A percentile compares a stretch with the other conserved stretches of the same genome.
These are phyloP conservation scores for Ammopiptanthus mongolicus DNA, from an alignment of 306 rosid genomes.

Conservation along the genomic window DNA sequence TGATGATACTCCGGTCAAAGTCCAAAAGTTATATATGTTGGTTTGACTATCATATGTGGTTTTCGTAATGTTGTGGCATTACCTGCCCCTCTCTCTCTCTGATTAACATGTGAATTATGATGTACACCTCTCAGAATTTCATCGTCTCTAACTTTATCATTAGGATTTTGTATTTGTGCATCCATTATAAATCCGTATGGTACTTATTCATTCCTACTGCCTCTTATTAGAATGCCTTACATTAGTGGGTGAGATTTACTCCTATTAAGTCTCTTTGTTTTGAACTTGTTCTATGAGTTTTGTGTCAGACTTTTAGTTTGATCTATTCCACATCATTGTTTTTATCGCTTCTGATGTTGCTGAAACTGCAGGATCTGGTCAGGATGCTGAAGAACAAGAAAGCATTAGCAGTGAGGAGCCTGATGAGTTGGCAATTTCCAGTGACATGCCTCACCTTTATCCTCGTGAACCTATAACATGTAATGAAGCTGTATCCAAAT, in stretches of 20 bases:
- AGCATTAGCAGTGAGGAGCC: conserved; percentile 67
- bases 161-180: conserved; percentile 3
- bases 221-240: conserved; percentile 3
- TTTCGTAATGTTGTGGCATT: neutral
- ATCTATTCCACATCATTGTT: neutral
- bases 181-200: neutral
- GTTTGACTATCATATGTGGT: neutral
- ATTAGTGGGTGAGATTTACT: neutral
- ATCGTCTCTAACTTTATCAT: neutral
- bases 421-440: conserved; percentile 59
- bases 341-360: conserved; percentile 30
- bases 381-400: conserved; percentile 54
- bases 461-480: conserved; percentile 45
- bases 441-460: conserved; percentile 67
- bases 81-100: too few species aligned
- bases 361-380: conserved; percentile 49
- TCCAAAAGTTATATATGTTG: neutral
- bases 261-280: neutral
- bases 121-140: neutral
- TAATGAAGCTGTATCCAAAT: conserved; percentile 85
- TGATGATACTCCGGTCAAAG: too few species aligned
- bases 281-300: neutral
- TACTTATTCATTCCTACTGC: neutral
- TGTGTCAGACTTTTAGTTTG: neutral
- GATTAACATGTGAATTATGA: neutral